Evolutionary conservation across 768 basidiomycete species (phyloP), one percentile per base, ranked within the genome.

Genomic region (Pleurotus djamor): DNA sequence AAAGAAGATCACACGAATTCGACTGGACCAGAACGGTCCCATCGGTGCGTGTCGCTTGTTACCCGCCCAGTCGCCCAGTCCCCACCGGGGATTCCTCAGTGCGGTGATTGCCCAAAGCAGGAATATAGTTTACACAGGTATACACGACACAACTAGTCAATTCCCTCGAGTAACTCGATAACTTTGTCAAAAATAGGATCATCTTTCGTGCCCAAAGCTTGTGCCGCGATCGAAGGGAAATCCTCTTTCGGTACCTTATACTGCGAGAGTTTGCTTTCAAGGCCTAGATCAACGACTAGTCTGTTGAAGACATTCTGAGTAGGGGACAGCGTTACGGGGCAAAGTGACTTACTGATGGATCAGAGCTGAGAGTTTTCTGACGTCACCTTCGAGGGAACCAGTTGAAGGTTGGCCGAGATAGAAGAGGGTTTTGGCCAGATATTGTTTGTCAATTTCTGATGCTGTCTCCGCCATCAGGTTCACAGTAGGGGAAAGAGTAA

Each of bases 401-500:
- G 85, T 87, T n/a, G 83, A 78, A 2, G 86, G 79, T 59, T 84
- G 73, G 28, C 73, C 74, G 21, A 91, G 74, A 65, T 88, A 83
- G 66, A 83, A 84, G 33, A 91, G 69, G 1, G 82, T 72, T 35
- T 74, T 72, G 4, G 87, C 83, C 2, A 90, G 78, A 59, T 72
- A 76, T 60, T 83, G 77, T 68, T 89, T 90, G 67, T 90, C 80
- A 57, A 85, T 81, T n/a, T 80, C 68, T 2, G 83, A 81, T 4
- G 81, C 85, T 21, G 79, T 68, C 60, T 83, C 78, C 1, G 87
- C 80, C 69, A 88, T 81, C 21, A 90, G 70, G 1, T 68, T 74
- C 14, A 91, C 82, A 34, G 85, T 85, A 0, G 88, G 80, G 4
- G 84, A 81, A 21, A 92, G 79, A 5, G 89, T 91, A 56, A 91